Conservation (phyloP, 192 early-diverging fungal genomes). For the Linderina pennispora region DNA sequence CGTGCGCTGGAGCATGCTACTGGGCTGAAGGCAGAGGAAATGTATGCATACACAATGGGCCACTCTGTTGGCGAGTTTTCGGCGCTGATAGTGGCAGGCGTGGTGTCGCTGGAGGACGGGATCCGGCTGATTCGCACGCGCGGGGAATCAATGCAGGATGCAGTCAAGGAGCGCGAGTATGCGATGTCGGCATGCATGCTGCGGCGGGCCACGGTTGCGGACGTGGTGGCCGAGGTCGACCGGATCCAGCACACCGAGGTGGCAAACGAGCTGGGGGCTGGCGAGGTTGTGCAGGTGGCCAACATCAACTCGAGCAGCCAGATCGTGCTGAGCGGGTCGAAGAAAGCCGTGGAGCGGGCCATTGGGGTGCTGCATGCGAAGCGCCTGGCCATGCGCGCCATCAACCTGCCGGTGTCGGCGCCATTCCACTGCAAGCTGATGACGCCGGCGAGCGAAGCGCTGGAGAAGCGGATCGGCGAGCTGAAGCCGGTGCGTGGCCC, state of each 20-base stretch:
- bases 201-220: conserved; percentile 61
- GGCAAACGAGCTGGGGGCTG: background rate
- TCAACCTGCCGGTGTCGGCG: conserved; percentile 90
- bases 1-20: conserved; percentile 77
- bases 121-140: conserved; percentile 79
- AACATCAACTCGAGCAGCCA: conserved; percentile 82
- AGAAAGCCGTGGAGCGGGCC: conserved; percentile 78
- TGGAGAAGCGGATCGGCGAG: conserved; percentile 64
- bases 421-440: conserved; percentile 95
- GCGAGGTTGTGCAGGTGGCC: conserved; percentile 79
- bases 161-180: conserved; percentile 64
- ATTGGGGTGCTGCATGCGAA: conserved; percentile 71
- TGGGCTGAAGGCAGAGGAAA: conserved; percentile 66
- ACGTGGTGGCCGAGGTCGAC: conserved; percentile 51
- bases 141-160: conserved; percentile 82
- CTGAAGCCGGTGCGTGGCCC: conserved; percentile 53
- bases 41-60: conserved; percentile 77
- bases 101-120: conserved; percentile 68
- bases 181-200: conserved; percentile 89
- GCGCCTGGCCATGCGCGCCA: conserved; percentile 77
- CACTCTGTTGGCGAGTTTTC: conserved; percentile 94
- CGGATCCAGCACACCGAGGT: conserved; percentile 34
- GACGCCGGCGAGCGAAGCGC: conserved; percentile 72
- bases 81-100: conserved; percentile 63
- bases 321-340: conserved; percentile 88